Conservation (phyloP, 768 basidiomycete species). For the Cyathus striatus region DNA sequence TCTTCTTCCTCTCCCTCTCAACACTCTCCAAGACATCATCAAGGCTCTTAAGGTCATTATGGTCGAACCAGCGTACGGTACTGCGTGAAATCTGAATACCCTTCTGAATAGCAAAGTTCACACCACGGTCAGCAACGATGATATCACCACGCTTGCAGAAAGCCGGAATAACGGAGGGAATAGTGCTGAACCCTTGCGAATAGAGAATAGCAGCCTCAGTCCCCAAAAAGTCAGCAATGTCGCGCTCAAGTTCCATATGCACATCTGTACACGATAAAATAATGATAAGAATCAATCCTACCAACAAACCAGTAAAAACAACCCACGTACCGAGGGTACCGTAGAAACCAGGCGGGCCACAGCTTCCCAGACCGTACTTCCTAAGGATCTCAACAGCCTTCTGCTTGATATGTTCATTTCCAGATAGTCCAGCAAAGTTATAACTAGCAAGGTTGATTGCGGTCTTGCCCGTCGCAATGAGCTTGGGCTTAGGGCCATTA, state of each 20-base stretch:
- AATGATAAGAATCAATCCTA: background rate
- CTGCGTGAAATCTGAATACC: conserved; percentile 92
- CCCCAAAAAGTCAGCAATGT: conserved; percentile 88
- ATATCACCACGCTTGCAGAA: conserved; percentile 98
- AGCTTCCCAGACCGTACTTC: conserved; percentile 91
- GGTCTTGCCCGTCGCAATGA: conserved; percentile 65
- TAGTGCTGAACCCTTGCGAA: conserved; percentile 88
- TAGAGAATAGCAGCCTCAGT: conserved; percentile 89
- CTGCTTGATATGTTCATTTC: conserved; percentile 84
- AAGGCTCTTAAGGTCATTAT: conserved; percentile 88
- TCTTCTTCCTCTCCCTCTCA: conserved; percentile 87
- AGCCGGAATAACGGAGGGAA: conserved; percentile 91
- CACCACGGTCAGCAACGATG: conserved; percentile 96
- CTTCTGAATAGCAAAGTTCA: conserved; percentile 94
- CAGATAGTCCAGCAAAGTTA: conserved; percentile 89
- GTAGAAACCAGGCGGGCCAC: conserved; percentile 96
- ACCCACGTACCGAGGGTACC: conserved; percentile 77
- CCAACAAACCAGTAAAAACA: too few species aligned
- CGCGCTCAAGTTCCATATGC: conserved; percentile 82
- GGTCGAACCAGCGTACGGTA: conserved; percentile 93
- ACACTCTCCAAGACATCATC: conserved; percentile 82
- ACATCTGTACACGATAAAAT: conserved; percentile 54
- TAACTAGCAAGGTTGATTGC: conserved; percentile 83
- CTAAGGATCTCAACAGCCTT: conserved; percentile 78
- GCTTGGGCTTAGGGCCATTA: conserved; percentile 78